Conservation (phyloP, 306 rosid species). For the Inga leiocalycina region DNA sequence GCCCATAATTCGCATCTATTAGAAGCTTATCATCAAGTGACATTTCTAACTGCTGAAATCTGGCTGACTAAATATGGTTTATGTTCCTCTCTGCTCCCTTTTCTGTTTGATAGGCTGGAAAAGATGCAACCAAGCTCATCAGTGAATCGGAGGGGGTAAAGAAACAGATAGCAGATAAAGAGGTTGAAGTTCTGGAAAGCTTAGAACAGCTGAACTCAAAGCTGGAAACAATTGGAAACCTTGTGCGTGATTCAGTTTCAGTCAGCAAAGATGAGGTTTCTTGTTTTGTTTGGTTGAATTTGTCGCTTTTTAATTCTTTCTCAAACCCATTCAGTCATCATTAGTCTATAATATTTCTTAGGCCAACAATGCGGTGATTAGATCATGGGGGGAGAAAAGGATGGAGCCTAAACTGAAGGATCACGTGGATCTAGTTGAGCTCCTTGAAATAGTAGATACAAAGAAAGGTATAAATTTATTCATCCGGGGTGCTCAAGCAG, state of each 20-base stretch:
- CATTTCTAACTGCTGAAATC: conserved; percentile 7
- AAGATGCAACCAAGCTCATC: conserved; percentile 62
- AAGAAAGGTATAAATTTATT: conserved; percentile 51
- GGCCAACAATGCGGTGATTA: conserved; percentile 79
- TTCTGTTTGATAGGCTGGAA: conserved; percentile 46
- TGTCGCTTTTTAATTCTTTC: neutral
- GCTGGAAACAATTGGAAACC: conserved; percentile 84
- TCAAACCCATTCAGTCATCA: neutral
- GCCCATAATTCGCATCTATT: neutral
- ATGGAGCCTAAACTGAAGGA: conserved; percentile 83
- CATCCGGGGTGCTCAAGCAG: neutral
- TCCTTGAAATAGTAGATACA: conserved; percentile 66
- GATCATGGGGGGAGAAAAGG: conserved; percentile 87
- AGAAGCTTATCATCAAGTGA: neutral
- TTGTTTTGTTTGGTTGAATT: neutral
- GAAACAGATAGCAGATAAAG: conserved; percentile 67
- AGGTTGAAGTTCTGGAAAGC: conserved; percentile 73
- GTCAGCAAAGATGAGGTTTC: conserved; percentile 76
- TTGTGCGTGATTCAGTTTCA: conserved; percentile 89
- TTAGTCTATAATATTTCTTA: conserved; percentile 19
- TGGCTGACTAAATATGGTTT: neutral
- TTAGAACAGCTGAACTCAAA: conserved; percentile 52
- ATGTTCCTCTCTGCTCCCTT: neutral
- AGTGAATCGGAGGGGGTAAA: conserved; percentile 66
- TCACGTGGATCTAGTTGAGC: conserved; percentile 78